A percentile compares a stretch with the other conserved stretches of the same genome.
These are phyloP conservation scores for Cajanus cajan DNA, from an alignment of 306 rosid genomes.

Conservation along the genomic window DNA sequence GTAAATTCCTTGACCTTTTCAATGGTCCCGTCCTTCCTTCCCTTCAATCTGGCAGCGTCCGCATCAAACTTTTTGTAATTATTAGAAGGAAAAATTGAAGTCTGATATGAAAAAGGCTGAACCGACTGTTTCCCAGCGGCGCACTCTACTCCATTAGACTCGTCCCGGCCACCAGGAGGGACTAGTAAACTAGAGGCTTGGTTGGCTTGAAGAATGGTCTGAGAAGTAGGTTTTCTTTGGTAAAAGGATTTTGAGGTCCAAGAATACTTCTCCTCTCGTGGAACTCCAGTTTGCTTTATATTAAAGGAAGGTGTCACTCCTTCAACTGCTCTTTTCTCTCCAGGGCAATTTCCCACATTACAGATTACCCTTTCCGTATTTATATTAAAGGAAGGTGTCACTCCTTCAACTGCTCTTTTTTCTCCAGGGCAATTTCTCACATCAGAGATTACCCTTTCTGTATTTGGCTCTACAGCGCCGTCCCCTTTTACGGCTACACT, in stretches of 20 bases:
- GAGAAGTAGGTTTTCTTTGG: constrained; percentile 45
- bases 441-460: constrained; percentile 43
- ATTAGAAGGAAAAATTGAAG: constrained; percentile 42
- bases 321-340: constrained; percentile 43
- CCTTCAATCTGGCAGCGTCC: constrained; percentile 44
- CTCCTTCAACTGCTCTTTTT: constrained; percentile 42
- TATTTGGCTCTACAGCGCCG: constrained; percentile 37
- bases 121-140: constrained; percentile 40
- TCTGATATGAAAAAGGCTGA: constrained; percentile 40
- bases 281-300: constrained; percentile 38
- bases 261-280: constrained; percentile 47
- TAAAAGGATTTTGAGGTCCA: constrained; percentile 46
- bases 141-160: constrained; percentile 42
- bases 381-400: constrained; percentile 35
- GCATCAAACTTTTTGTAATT: constrained; percentile 45
- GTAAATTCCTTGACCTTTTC: constrained; percentile 54
- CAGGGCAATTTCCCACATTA: constrained; percentile 34
- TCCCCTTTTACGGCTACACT: constrained; percentile 43
- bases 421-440: constrained; percentile 35
- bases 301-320: constrained; percentile 37
- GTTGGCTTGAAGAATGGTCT: constrained; percentile 43
- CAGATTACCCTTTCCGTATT: constrained; percentile 4
- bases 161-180: constrained; percentile 37
- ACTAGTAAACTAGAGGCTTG: constrained; percentile 42
- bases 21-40: constrained; percentile 38